Base-by-base conservation (phyloP, 2,329 filamentous ascomycete genomes). In the Trichoderma lentiforme region DNA sequence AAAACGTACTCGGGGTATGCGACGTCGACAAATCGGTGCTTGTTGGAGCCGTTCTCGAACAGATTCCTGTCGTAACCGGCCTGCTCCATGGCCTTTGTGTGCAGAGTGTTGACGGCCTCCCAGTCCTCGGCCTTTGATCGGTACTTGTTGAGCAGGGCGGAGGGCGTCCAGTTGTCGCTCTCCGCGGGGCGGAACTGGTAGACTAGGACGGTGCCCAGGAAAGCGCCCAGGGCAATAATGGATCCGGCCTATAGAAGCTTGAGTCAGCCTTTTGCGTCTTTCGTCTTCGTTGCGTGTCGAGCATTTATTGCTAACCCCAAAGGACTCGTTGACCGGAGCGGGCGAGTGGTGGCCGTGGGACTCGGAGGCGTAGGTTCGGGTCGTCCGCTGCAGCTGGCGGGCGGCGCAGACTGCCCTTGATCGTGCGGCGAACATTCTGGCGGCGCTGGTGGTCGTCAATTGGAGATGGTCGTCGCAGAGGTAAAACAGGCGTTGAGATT, bases 21-120 rank as follows among this genome's bases (percentile, higher is more conserved):
- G 75, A 89, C 83, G 73, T 89, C 86, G 75, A 87, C 80, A 75
- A 83, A 83, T 74, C 77, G 78, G 78, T 83, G 83, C 78, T 83
- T 83, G 75, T 81, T 78, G 43, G 78, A 79, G 69, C 79, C 81
- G 75, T 85, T 82, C 75, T 83, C 79, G 75, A 89, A 85, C 66
- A 90, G 82, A 75, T 88, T 86, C 77, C 84, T 86, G 81, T 90
- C 87, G 78, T 83, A 86, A 57, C 86, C 86, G 58, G 88, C 88
- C 82, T 89, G 86, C 78, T 89, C 85, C 74, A 86, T 76, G 26
- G 84, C 80, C 70, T 84, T 83, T 53, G 85, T 86, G 80, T 86
- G 86, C 69, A 88, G 78, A 32, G 83, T 79, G 78, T 88, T 89
- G 79, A 85, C 85, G 74, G 82, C 79, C 79, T 85, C 84, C 85